Base-by-base conservation (phyloP, 768 basidiomycete species). In the Pleurotus citrinopileatus region DNA sequence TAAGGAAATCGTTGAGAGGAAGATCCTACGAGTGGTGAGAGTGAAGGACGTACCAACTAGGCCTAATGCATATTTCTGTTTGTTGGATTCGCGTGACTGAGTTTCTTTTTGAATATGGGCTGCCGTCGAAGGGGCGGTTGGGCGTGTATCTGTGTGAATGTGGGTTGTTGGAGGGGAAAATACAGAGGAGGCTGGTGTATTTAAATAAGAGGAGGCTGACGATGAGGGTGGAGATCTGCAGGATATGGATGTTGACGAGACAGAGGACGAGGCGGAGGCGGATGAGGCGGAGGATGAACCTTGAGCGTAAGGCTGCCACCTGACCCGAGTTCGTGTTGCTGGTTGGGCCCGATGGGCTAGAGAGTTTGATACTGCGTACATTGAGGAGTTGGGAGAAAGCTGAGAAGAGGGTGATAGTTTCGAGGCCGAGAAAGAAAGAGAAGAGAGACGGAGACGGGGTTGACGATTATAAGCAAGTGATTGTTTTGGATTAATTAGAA, bases 281-380 rank as follows among this genome's bases (percentile, higher is more conserved):
- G 66, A 61, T 22, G 73, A 70, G 42, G 66, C 68, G 22, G 75
- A 69, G 40, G 78, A 62, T 42, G 76, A 67, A 50, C 82, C 65
- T 13, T 32, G 38, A 59, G 74, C 70, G 68, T 91, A 92, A 60
- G 89, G 89, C 72, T 91, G 90, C 89, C 89, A 91, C 61, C 90
- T 85, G 61, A 84, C 74, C 67, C 86, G 74, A 46, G 84, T 72
- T 60, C 88, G 83, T 55, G 87, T 74, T 1, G 82, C 79, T 57
- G 84, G 81, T 40, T 84, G 82, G 34, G 85, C 87, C 75, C 88
- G 73, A 66, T 88, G 87, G 73, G 88, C 80, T 53, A 89, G 70
- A 8, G 83, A 68, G 52, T 80, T 75, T 2, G 69, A 60, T n/a
- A 74, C 53, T 12, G 72, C 66, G 66, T 77, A 72, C 76, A 78